Evolutionary conservation across 2,329 filamentous ascomycete genomes (phyloP), one percentile per base, ranked within the genome.

Genomic region (Huntiella decipiens): DNA sequence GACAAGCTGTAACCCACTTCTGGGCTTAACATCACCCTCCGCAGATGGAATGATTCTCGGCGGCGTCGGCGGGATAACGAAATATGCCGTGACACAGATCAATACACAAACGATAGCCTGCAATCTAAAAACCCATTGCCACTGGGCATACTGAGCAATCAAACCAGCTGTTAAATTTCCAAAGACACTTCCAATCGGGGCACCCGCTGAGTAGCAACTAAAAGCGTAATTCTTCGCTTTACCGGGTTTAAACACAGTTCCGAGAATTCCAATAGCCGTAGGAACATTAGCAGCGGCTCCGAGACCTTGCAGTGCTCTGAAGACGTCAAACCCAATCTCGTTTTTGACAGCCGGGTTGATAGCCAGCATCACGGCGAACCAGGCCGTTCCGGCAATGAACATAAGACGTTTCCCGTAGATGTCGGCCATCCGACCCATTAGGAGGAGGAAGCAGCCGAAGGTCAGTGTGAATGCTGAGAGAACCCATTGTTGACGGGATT

Each of bases 171-270:
- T 57, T 4, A 81, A 58, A 54, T 79, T 82, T 2, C 79, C 79
- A 45, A 76, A 71, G 6, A 80, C 66, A 41, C 67, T 70, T 0
- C 79, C 78, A 0, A 80, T 59, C 0, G 79, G 77, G 0, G 77
- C 73, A 1, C 77, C 78, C 1, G 75, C 75, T 13, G 71, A 68
- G 48, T 79, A 81, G 16, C 69, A 66, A 34, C 71, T 73, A 52
- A 83, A 82, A 1, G 77, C 77, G 55, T 80, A 79, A 53, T 79
- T 82, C 59, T 81, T 82, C 3, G 76, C 72, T 51, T 73, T 76
- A 0, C 78, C 75, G 0, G 77, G 76, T 1, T 71, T 70, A 46
- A 82, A 82, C 0, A 74, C 80, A 1, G 72, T 71, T 0, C 77
- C 77, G 2, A 83, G 58, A 35, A 82, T 82, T 0, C 79, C 79